These are phyloP conservation scores for Umbelopsis sp. DNA, from an alignment of 192 early-diverging fungal genomes.

Conservation along the genomic window DNA sequence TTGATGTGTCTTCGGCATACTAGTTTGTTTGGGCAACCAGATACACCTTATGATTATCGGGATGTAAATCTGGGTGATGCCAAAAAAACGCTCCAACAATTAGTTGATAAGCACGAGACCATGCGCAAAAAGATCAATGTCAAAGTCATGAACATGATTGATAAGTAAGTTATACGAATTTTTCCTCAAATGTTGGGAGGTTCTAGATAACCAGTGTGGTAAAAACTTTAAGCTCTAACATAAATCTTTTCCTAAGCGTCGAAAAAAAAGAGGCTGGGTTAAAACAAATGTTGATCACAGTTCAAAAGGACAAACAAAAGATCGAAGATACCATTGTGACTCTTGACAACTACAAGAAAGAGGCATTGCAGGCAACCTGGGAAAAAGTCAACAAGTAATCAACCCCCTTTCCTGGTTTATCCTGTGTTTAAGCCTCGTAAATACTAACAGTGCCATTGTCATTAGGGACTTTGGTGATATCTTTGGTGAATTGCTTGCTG, in stretches of 20 bases:
- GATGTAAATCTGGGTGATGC: constrained; percentile 73
- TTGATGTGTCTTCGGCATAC: neutral
- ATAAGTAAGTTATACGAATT: constrained; percentile 57
- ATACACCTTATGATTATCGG: constrained; percentile 84
- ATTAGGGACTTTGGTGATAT: constrained; percentile 93
- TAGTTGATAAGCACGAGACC: constrained; percentile 75
- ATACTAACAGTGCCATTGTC: neutral
- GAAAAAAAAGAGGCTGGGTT: constrained; percentile 89
- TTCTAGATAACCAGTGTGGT: no score
- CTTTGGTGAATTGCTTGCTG: constrained; percentile 92
- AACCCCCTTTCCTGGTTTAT: neutral
- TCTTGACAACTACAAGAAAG: constrained; percentile 89
- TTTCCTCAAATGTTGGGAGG: no score
- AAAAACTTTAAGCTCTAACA: neutral
- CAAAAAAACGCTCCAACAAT: constrained; percentile 71
- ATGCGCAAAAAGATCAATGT: constrained; percentile 88
- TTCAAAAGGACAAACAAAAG: constrained; percentile 91
- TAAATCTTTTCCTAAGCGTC: constrained; percentile 46
- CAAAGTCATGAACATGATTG: constrained; percentile 95
- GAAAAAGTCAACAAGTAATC: constrained; percentile 82
- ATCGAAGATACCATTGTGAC: constrained; percentile 92
- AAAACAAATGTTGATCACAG: constrained; percentile 85
- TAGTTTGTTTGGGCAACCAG: constrained; percentile 82
- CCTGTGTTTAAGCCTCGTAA: neutral
- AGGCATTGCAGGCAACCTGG: constrained; percentile 88